Evolutionary conservation across 176 grass and related monocot species (phyloP), one percentile per base, ranked within the genome.

Genomic region (Stipa capillata): DNA sequence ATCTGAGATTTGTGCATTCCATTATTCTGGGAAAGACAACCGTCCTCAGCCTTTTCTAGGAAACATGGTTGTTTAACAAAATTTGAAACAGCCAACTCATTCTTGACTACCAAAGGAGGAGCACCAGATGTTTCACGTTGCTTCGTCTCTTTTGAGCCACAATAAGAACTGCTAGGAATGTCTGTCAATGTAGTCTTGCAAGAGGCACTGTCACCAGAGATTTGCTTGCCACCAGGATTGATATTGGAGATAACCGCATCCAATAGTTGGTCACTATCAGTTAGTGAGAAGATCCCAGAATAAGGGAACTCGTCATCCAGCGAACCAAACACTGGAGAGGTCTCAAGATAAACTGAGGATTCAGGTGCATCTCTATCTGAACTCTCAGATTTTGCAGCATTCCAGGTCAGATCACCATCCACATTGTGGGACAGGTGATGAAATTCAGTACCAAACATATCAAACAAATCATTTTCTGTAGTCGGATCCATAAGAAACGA

Each of bases 221-320:
- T 62, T 45, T 91, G 89, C 60, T 94, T 94, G 51, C 76, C 65
- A 82, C 72, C 42, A 39, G 83, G 76, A 78, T 91, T 94, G 67
- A 84, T 69, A 54, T 86, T 94, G 13, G 85, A 86, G 65, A 94
- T 78, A 68, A 94, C 84, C 1, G 92, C 92, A 84, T 94, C 92
- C 84, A 94, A 78, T 71, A 94, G 76, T 84, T 94, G 92, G 72
- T 94, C 92, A 7, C 70, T 82, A 41, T 82, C 80, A 79, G 89
- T 80, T 72, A 78, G 39, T 40, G 92, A 86, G 52, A 94, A 89
- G 36, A 87, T 73, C 42, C 76, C 92, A 59, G 86, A 91, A 84
- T 80, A 82, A 28, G 89, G 70, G 21, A 87, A 86, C 52, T 87
- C 83, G 0, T 91, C 83, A 10, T 84, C 79, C 50, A 68, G 47